A percentile compares a stretch with the other conserved stretches of the same genome.
These are phyloP conservation scores for Botrytis porri DNA, from an alignment of 2,329 filamentous ascomycete genomes.

Conservation along the genomic window DNA sequence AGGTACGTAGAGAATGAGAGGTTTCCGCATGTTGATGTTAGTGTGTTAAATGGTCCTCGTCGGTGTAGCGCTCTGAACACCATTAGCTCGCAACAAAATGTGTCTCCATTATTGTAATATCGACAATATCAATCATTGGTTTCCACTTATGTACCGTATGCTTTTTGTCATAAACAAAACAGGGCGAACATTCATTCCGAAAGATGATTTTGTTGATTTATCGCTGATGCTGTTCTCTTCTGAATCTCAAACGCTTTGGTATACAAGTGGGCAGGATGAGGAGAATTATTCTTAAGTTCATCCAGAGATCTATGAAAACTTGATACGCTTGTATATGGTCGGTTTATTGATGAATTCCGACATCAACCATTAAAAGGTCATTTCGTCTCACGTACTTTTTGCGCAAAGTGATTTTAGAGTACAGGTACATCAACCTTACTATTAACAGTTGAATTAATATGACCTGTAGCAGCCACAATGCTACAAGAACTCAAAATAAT, in stretches of 20 bases:
- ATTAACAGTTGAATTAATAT: not conserved
- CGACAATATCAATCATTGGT: not conserved
- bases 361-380: not conserved
- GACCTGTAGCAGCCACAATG: not conserved
- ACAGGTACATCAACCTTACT: not conserved
- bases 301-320: not conserved
- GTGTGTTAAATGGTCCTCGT: not conserved
- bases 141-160: not conserved
- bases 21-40: not conserved
- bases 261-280: not conserved
- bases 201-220: not conserved
- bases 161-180: not conserved
- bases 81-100: not conserved
- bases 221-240: not conserved
- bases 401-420: not conserved
- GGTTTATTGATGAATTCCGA: not conserved
- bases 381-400: not conserved
- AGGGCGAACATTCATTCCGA: not conserved
- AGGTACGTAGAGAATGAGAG: not conserved
- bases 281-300: not conserved
- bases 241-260: not conserved
- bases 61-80: not conserved
- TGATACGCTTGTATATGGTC: not conserved
- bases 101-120: not conserved
- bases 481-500: not conserved